These are phyloP conservation scores for Saccharomycopsis olivae DNA, from an alignment of 805 yeast genomes.

Conservation along the genomic window DNA sequence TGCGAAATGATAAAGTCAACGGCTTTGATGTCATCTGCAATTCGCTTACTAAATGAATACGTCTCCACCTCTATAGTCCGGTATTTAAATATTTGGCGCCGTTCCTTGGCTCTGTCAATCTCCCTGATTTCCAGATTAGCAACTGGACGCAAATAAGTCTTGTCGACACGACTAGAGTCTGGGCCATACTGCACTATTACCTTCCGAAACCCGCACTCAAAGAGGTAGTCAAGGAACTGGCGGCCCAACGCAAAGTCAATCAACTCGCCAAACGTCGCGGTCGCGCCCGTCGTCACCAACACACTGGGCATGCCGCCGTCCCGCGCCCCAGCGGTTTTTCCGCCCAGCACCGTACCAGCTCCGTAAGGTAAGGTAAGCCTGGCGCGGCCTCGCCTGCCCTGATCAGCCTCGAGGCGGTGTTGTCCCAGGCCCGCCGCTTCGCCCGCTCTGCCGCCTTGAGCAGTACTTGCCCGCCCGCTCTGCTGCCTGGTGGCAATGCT, in stretches of 20 bases:
- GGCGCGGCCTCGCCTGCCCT: too few species aligned
- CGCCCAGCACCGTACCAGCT: too few species aligned
- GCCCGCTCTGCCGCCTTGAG: too few species aligned
- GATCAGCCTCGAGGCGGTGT: too few species aligned
- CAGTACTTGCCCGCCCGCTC: too few species aligned
- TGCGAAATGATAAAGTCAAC: conserved; percentile 70
- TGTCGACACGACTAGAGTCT: conserved; percentile 21
- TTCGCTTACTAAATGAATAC: conserved; percentile 34
- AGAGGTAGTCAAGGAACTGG: conserved; percentile 29
- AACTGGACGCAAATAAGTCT: background rate
- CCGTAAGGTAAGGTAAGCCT: too few species aligned
- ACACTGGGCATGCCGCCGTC: conserved; percentile 45
- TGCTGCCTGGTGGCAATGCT: too few species aligned
- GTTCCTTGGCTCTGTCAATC: conserved; percentile 1
- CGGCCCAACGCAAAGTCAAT: conserved; percentile 32
- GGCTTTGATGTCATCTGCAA: conserved; percentile 30
- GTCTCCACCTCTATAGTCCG: conserved; percentile 28
- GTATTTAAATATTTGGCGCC: background rate
- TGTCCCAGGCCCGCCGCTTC: too few species aligned
- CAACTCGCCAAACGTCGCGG: conserved; percentile 64
- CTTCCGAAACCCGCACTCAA: conserved; percentile 27
- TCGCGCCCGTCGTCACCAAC: conserved; percentile 82
- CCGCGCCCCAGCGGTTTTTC: conserved; percentile 64
- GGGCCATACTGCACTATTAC: conserved; percentile 55
- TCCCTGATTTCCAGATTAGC: background rate